A percentile compares a stretch with the other conserved stretches of the same genome.
Evolutionary conservation across 306 rosid genomes (phyloP).

Genomic region (Biancaea sappan): DNA sequence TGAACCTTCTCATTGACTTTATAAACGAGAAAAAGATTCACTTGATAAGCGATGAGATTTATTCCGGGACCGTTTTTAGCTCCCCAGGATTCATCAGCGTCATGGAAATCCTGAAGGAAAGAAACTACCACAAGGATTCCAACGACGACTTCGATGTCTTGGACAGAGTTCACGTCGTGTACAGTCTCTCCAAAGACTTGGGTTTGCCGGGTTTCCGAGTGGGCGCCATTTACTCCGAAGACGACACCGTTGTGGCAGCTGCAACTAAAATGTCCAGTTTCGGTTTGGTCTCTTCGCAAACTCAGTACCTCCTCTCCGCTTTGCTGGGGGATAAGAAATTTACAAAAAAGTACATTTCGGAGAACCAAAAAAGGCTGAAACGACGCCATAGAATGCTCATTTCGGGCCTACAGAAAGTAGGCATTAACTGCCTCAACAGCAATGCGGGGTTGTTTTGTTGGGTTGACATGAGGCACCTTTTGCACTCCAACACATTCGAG

Average conservation of each 20-base stretch:
- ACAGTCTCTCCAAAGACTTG: conserved; percentile 84
- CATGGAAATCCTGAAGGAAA: conserved; percentile 60
- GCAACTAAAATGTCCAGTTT: conserved; percentile 91
- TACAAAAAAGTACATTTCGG: conserved; percentile 50
- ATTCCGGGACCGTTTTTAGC: conserved; percentile 79
- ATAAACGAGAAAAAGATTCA: conserved; percentile 56
- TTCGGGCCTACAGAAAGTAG: conserved; percentile 54
- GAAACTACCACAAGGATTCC: conserved; percentile 33
- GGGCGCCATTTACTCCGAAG: conserved; percentile 74
- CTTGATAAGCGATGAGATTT: conserved; percentile 82
- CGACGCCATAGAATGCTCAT: conserved; percentile 56
- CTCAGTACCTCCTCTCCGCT: conserved; percentile 72
- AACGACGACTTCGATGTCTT: conserved; percentile 26
- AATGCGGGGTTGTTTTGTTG: conserved; percentile 81
- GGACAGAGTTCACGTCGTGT: conserved; percentile 71
- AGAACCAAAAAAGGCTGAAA: conserved; percentile 64
- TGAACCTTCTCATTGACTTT: conserved; percentile 62
- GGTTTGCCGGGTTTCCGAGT: conserved; percentile 88
- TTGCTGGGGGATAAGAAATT: conserved; percentile 72
- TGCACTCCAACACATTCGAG: conserved; percentile 61
- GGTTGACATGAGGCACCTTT: conserved; percentile 76
- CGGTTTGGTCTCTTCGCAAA: conserved; percentile 78
- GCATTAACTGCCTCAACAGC: conserved; percentile 62
- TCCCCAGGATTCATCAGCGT: conserved; percentile 64
- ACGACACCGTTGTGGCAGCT: conserved; percentile 56